A percentile compares a stretch with the other conserved stretches of the same genome.
Conservation (phyloP, 148 eudicot species). For the Heliosperma pusillum region DNA sequence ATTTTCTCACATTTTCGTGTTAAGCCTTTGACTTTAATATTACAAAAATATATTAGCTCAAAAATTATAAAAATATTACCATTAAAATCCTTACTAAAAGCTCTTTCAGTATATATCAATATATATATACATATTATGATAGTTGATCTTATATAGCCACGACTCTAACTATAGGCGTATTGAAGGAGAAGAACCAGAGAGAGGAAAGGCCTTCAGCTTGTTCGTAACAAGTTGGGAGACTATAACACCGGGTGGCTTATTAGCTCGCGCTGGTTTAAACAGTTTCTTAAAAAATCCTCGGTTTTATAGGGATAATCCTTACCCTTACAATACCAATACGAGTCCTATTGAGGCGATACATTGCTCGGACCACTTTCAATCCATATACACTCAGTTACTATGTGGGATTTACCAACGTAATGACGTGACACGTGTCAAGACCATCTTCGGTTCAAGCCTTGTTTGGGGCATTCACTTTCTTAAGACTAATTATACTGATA, state of each 20-base stretch:
- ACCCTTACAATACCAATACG: constrained; percentile 21
- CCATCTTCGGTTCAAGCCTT: neutral
- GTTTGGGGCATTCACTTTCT: constrained; percentile 10
- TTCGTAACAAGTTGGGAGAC: neutral
- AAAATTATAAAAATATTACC: too few species aligned
- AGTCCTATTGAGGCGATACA: constrained; percentile 1
- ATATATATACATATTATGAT: too few species aligned
- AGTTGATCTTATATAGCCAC: too few species aligned
- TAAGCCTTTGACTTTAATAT: too few species aligned
- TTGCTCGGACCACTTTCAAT: constrained; percentile 13
- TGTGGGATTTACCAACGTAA: constrained; percentile 14
- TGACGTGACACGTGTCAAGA: constrained; percentile 1
- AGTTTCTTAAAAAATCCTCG: neutral
- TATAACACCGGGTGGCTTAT: neutral
- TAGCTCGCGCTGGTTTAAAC: neutral
- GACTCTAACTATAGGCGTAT: too few species aligned
- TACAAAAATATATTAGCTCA: too few species aligned
- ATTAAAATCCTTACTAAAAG: too few species aligned
- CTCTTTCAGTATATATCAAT: too few species aligned
- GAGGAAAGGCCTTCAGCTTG: neutral
- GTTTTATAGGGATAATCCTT: constrained; percentile 11
- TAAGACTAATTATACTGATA: neutral
- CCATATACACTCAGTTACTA: constrained; percentile 7
- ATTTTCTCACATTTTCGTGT: too few species aligned
- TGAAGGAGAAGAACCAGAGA: constrained; percentile 7